These are phyloP conservation scores for Mortierella sp. DNA, from an alignment of 371 early-diverging fungal species.

Conservation along the genomic window DNA sequence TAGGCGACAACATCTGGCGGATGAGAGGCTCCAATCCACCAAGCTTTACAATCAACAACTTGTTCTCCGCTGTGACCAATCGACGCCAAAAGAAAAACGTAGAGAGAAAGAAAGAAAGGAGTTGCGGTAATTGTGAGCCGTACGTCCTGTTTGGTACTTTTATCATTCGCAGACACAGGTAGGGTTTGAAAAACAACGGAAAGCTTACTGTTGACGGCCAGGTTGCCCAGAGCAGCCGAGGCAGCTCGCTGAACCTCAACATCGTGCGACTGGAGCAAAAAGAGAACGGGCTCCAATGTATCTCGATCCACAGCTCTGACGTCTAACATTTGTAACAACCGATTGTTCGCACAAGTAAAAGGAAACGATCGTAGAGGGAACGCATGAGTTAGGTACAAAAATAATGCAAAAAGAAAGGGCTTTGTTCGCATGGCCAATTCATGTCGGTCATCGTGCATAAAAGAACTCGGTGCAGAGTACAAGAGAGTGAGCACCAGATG, in stretches of 20 bases:
- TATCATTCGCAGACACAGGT: slow-evolving; percentile 10
- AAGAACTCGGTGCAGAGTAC: slow-evolving; percentile 9
- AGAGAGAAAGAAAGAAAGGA: slow-evolving; percentile 5
- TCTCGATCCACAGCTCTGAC: slow-evolving; percentile 84
- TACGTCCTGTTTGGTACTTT: neutral
- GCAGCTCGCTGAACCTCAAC: slow-evolving; percentile 92
- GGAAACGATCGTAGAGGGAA: neutral
- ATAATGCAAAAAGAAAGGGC: neutral
- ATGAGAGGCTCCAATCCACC: slow-evolving; percentile 93
- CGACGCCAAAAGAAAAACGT: slow-evolving; percentile 4
- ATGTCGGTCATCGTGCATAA: slow-evolving; percentile 1
- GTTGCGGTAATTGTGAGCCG: slow-evolving; percentile 1
- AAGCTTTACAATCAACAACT: slow-evolving; percentile 87
- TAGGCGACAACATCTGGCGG: slow-evolving; percentile 88
- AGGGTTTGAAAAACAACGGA: slow-evolving; percentile 4
- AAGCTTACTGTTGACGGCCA: slow-evolving; percentile 86
- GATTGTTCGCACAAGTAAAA: slow-evolving; percentile 2
- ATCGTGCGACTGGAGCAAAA: slow-evolving; percentile 87
- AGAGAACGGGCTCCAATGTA: slow-evolving; percentile 86
- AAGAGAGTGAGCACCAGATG: neutral
- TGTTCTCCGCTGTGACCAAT: slow-evolving; percentile 77
- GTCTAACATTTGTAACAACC: slow-evolving; percentile 62
- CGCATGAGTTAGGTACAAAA: neutral
- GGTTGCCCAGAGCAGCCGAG: slow-evolving; percentile 91
- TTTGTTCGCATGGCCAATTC: slow-evolving; percentile 13